Base-by-base conservation (phyloP, 768 basidiomycete genomes). In the Baorangia bicolor region DNA sequence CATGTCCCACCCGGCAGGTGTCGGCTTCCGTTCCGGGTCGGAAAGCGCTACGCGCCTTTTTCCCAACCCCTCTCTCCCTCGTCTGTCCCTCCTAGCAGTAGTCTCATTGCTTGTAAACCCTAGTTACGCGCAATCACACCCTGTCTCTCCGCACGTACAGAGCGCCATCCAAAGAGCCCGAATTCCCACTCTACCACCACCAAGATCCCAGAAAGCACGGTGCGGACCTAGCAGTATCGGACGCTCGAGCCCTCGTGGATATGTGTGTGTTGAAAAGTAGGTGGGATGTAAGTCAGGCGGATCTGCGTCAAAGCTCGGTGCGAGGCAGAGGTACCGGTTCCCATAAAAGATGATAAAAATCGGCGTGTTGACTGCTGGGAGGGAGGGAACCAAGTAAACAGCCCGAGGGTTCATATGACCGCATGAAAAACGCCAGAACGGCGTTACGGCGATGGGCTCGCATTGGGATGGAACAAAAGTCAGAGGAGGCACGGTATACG, bases 191-290 rank as follows among this genome's bases (percentile, higher is more conserved):
- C 35, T 28, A n/a, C 25, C 47, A 49, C n/a, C 25, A 4, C 35
- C 25, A 13, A 37, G 25, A 20, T 49, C 47, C 35, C 35, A 37
- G 35, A 37, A 37, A n/a, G 34, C 25, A 18, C 25, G 35, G 3
- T 49, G 25, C 27, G 35, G 35, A 9, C 35, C 47, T 2, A 49
- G 25, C n/a, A 49, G 11, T 13, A 37, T 49, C 25, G 47, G 21
- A 33, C 33, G 33, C 23, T 34, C 34, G 46, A 47, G 46, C 16
- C 34, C 21, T 16, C 33, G 46, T 12, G 55, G 55, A 25, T 35
- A 52, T 5, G 35, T 56, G n/a, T 54, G 57, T 10, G 58, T 62
- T 18, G 47, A 51, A 47, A 60, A 47, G 39, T 56, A 60, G 10
- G 54, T 60, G n/a, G 61, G 61, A 31, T 60, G 58, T 47, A 6